Base-by-base conservation (phyloP, 805 yeast genomes). In the Saturnispora halmiae region DNA sequence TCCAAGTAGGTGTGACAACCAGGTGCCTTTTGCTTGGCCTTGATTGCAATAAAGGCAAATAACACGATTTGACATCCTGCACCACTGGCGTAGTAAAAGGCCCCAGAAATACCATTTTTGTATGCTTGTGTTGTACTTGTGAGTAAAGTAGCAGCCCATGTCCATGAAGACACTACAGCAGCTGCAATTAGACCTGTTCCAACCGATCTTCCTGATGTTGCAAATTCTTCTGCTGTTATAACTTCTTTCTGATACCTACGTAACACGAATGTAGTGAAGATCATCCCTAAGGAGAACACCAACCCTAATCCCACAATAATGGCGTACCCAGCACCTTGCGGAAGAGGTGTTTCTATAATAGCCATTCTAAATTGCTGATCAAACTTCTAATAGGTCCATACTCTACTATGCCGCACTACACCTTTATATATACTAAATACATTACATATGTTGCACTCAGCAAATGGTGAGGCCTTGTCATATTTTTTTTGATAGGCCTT, bases 141-240 rank as follows among this genome's bases (percentile, higher is more conserved):
- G 25, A 83, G 65, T 36, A 83, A 62, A 2, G 94, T 83, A 3
- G 86, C 84, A n/a, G 83, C 83, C 87, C 87, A 80, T 8, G 96
- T 86, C 97, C 97, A 88, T 7, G 90, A 79, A 10, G 90, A 79
- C 7, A 87, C 95, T 24, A 88, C 96, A 6, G 95, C 95, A 6
- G 94, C 79, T 4, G 90, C 79, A 46, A 86, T 80, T 49, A 88
- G 67, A 36, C 92, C 92, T 0, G 90, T 78, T 11, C 81, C 82
- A 31, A 88, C 94, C 3, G 85, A 69, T 56, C 95, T 73, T 49
- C 95, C 95, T 27, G 96, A 95, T 4, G 96, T 87, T 3, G 94
- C 76, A 51, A 88, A 88, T 56, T 87, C 95, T 63, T 88, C 96
- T 4, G 96, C 87, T 6, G 95, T 85, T 61, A 86, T 80, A 42